Base-by-base conservation (phyloP, 2,329 filamentous ascomycete species). In the Hymenoscyphus fructigenus region DNA sequence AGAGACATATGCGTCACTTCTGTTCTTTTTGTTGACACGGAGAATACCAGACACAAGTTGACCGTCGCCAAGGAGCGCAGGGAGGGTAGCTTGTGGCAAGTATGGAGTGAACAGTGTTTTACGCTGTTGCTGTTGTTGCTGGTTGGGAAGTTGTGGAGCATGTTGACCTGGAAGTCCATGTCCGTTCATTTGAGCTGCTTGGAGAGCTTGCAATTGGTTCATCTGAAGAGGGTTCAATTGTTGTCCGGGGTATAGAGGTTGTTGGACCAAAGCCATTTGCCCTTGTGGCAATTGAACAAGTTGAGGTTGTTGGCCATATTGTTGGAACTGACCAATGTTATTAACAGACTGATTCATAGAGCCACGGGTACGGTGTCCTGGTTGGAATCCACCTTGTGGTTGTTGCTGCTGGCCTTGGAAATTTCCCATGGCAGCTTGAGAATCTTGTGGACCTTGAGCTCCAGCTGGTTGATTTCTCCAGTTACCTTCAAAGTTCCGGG, bases 21-120 rank as follows among this genome's bases (percentile, higher is more conserved):
- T 90, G 80, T 99, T 99, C 85, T 99, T 99, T 84, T 98, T 99
- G 86, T 99, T 99, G 70, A 99, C 95, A 66, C 95, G 91, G 61
- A 99, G 89, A 72, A 97, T 93, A 81, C 95, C 95, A 67, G 94
- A 94, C 62, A 99, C 95, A 65, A 99, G 89, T 78, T 97, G 93
- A 20, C 95, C 95, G 74, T 97, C 92, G 66, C 88, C 89, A 65
- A 98, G 86, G 47, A 99, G 85, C 60, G 93, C 94, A 65, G 95
- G 95, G 23, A 99, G 84, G 65, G 91, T 96, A 6, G 94, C 94
- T 78, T 99, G 95, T 17, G 95, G 94, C 60, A 99, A 86, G 75
- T 99, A 99, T 68, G 95, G 95, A 72, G 95, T 98, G 81, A 99
- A 99, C 26, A 99, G 86, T 1, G 95, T 99, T 85, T 99, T 99